phyloP scores from a whole-genome alignment of 139 green algal species.

The Chlorella ohadii region DNA sequence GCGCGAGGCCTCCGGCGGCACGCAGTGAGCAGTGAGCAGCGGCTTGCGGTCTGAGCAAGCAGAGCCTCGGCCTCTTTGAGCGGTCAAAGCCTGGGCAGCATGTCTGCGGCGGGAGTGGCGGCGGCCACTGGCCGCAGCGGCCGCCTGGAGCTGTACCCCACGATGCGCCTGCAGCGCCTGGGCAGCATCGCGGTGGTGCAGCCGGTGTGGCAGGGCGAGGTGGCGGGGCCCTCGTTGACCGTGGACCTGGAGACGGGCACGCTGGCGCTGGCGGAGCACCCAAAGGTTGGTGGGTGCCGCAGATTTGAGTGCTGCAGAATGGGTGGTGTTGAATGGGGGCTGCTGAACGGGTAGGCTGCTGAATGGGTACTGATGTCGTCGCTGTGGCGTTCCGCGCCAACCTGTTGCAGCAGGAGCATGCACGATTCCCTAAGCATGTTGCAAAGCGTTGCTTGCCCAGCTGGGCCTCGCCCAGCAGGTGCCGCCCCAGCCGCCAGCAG shows the following conservation, averaged over 20 bases:
- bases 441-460: no score
- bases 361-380: no score
- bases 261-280: conserved; percentile 44
- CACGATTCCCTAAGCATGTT: no score
- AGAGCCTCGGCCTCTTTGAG: not conserved
- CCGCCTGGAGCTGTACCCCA: conserved; percentile 42
- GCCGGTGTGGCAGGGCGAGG: conserved; percentile 33
- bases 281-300: conserved; percentile 5
- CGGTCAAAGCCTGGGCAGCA: not conserved
- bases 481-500: not conserved
- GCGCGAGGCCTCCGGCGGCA: not conserved
- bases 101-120: not conserved
- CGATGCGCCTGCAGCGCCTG: conserved; percentile 49
- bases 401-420: no score
- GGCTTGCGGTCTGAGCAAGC: not conserved
- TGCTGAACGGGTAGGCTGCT: no score
- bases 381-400: no score
- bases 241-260: conserved; percentile 54
- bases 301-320: no score
- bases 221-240: conserved; percentile 41
- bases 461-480: not conserved
- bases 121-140: not conserved
- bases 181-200: conserved; percentile 54
- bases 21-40: not conserved
- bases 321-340: no score